Evolutionary conservation across 805 yeast species (phyloP), one percentile per base, ranked within the genome.

Genomic region (Wickerhamiella siamensis): DNA sequence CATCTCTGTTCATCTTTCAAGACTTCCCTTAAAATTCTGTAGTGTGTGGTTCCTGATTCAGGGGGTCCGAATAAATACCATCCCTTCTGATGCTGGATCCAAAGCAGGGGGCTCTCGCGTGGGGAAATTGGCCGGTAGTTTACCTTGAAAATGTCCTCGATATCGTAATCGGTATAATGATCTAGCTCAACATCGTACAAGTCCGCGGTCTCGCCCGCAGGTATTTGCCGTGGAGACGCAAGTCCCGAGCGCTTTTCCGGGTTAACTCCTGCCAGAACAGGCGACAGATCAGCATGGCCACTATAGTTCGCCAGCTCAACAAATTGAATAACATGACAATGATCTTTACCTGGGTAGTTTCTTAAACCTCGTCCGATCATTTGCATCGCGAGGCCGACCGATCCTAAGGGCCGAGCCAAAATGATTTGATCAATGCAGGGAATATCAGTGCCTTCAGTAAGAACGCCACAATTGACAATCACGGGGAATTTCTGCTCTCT

Each of bases 371-470:
- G 66, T 0, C 97, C 97, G 16, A 87, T 70, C 95, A 87, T 87
- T 55, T 87, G 97, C 15, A 76, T 68, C 31, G 83, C 60, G 34
- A 87, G 60, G 0, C 80, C 74, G 26, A 75, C 62, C 1, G 95
- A 86, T 44, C 69, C 69, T 0, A 95, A 82, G 1, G 95, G 95
- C 27, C 95, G 63, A 3, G 83, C 81, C 26, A 87, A 58, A 22
- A 87, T 65, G 10, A 87, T 63, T 24, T 84, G 77, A 54, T 87
- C 96, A 43, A 86, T 79, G 46, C 77, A 77, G 2, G 96, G 96
- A 16, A 88, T 77, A 61, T 87, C 96, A 0, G 96, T 84, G 0
- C 97, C 97, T 57, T 87, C 97, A 0, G 95, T 87, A 51, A 88
- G 79, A 4, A 87, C 83, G 15, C 81, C 83, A 56, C 94, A 91